phyloP scores from a whole-genome alignment of 495 filamentous ascomycete genomes.

The Penicillium chermesinum region DNA sequence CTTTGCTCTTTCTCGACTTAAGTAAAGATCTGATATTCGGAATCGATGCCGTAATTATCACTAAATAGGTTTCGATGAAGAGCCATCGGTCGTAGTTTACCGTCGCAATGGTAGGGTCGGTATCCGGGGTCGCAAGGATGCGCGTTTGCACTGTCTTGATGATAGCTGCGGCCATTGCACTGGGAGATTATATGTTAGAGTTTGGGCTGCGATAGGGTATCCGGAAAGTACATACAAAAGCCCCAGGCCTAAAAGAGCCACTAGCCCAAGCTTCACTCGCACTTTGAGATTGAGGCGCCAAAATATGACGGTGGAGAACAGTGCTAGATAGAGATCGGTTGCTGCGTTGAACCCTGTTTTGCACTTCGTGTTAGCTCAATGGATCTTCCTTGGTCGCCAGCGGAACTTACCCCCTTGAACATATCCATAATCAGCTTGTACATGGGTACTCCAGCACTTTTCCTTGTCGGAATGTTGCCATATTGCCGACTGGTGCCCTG shows the following conservation, averaged over 20 bases:
- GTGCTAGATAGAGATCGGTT: slow-evolving; percentile 47
- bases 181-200: background rate
- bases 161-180: slow-evolving; percentile 30
- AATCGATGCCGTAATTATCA: slow-evolving; percentile 31
- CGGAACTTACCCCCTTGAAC: slow-evolving; percentile 34
- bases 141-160: slow-evolving; percentile 27
- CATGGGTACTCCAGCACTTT: slow-evolving; percentile 27
- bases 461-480: slow-evolving; percentile 33
- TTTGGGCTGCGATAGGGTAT: background rate
- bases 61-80: slow-evolving; percentile 28
- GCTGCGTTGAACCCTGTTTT: slow-evolving; percentile 36
- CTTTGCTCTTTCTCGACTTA: slow-evolving; percentile 3
- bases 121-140: slow-evolving; percentile 19
- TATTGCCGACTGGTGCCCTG: slow-evolving; percentile 26
- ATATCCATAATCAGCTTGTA: slow-evolving; percentile 39
- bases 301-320: slow-evolving; percentile 42
- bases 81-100: slow-evolving; percentile 25
- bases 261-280: slow-evolving; percentile 44
- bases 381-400: too few relatives aligned
- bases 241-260: slow-evolving; percentile 40
- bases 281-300: slow-evolving; percentile 39
- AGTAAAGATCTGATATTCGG: slow-evolving; percentile 25
- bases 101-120: slow-evolving; percentile 25
- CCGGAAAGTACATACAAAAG: slow-evolving; percentile 30
- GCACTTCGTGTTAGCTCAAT: background rate